Conservation (phyloP, 2,329 filamentous ascomycete genomes). For the Colletotrichum camelliae region DNA sequence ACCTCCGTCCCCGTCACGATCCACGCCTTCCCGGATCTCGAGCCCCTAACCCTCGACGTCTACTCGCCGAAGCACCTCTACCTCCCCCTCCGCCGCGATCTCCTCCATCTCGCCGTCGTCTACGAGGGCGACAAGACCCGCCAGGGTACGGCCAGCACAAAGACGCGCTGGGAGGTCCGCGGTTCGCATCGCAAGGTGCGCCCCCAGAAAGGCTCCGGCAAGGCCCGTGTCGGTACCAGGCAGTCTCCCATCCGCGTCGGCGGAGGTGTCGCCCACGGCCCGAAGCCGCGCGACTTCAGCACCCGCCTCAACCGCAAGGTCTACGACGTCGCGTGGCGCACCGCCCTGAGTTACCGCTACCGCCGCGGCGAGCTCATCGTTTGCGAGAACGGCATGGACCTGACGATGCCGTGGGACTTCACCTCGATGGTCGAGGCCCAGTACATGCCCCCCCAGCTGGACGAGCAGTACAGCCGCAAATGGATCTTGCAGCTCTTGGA, state of each 20-base stretch:
- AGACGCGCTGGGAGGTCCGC: conserved; percentile 82
- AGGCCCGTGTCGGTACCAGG: conserved; percentile 78
- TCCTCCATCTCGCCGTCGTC: conserved; percentile 89
- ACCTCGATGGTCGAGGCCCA: conserved; percentile 39
- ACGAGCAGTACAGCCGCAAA: conserved; percentile 62
- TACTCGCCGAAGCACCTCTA: conserved; percentile 85
- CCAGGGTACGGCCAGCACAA: conserved; percentile 83
- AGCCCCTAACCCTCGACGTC: conserved; percentile 77
- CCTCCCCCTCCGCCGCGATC: conserved; percentile 86
- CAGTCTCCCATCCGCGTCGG: conserved; percentile 84
- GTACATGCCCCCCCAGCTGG: conserved; percentile 52
- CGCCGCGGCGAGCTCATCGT: conserved; percentile 85
- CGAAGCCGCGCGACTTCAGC: conserved; percentile 88
- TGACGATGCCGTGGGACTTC: conserved; percentile 61
- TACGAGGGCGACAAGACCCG: conserved; percentile 91
- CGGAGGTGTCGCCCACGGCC: conserved; percentile 90
- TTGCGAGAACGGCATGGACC: conserved; percentile 78
- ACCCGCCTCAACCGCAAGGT: conserved; percentile 85
- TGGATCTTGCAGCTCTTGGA: conserved; percentile 73
- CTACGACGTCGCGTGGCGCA: conserved; percentile 95
- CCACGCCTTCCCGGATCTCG: conserved; percentile 88
- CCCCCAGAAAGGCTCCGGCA: conserved; percentile 86
- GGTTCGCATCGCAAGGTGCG: conserved; percentile 84
- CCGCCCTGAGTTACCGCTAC: conserved; percentile 90
- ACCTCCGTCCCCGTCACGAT: conserved; percentile 81